phyloP scores from a whole-genome alignment of 73 alveolate species.

The Uronychia binucleata region DNA sequence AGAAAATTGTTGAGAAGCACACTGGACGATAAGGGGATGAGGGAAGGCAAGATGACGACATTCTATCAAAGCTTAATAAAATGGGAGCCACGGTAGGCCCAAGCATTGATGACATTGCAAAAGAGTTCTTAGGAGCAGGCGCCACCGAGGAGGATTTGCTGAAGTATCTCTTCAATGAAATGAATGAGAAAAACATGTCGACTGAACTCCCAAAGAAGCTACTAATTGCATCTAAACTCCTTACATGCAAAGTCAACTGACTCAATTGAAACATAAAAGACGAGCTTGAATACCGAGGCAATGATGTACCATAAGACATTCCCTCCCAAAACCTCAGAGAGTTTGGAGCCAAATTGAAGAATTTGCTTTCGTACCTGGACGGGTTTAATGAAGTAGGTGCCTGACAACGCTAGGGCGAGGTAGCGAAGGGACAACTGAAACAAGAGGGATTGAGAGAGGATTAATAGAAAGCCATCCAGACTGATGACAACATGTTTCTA shows the following conservation, averaged over 20 bases:
- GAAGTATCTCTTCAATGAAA: neutral
- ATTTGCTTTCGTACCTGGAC: neutral
- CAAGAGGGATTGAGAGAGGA: neutral
- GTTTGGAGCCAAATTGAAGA: neutral
- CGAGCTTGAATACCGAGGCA: neutral
- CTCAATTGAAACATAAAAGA: neutral
- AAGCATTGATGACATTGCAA: neutral
- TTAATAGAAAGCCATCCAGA: neutral
- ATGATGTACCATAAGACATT: neutral
- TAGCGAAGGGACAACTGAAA: neutral
- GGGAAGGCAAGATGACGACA: neutral
- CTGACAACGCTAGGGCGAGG: neutral
- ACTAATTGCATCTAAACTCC: neutral
- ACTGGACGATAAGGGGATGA: too few species aligned
- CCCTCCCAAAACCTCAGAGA: neutral
- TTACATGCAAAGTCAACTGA: too few species aligned
- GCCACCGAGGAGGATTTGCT: neutral
- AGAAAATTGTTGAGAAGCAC: too few species aligned
- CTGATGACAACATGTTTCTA: neutral
- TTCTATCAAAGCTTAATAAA: neutral
- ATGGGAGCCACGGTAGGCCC: neutral
- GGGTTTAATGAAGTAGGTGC: neutral
- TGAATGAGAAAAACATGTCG: neutral
- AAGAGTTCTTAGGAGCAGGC: neutral
- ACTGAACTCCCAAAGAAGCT: neutral